Evolutionary conservation across 140 eudicot species (phyloP), one percentile per base, ranked within the genome.

Genomic region (Flaveria floridana): DNA sequence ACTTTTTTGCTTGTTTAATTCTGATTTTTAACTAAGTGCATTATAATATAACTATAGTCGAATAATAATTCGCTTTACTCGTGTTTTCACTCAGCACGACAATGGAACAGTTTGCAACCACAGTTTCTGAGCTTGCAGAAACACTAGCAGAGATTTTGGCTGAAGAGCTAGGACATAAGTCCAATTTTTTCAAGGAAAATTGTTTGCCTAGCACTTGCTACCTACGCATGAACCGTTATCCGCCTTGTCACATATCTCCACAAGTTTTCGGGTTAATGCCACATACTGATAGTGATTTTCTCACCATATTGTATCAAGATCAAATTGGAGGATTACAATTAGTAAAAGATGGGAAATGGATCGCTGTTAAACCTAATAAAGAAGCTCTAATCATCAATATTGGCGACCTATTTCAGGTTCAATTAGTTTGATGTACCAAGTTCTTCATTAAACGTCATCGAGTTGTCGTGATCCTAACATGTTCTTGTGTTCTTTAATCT

Each of bases 271-370:
- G 98, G 15, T 68, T 93, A 21, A 83, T 89, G 93, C 96, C 96
- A 6, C 98, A 93, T 80, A 90, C 98, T 0, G 98, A 93, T 59
- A 93, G 97, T 77, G 91, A 85, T 72, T 93, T 93, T 78, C 93
- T 93, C 76, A 93, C 98, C 1, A 81, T 93, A 39, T 47, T 93
- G 21, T 81, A 85, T 62, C 97, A 93, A 78, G 98, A 93, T 81
- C 82, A 88, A 18, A 77, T 93, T 47, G 97, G 96, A 15, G 98
- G 98, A 19, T 28, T 93, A 5, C 98, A 93, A 39, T 44, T 93
- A 21, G 88, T 93, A 4, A 90, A 88, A 82, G 98, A 93, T 41
- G 96, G 89, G 7, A 88, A 85, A 72, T 93, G 98, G 98, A 80
- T 93, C 5, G 86, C 91, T 3, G 97, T 93, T 65, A 90, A 86